A percentile compares a stretch with the other conserved stretches of the same genome.
phyloP scores from a whole-genome alignment of 2,329 filamentous ascomycete species.

The Neocatenulostroma microsporum region DNA sequence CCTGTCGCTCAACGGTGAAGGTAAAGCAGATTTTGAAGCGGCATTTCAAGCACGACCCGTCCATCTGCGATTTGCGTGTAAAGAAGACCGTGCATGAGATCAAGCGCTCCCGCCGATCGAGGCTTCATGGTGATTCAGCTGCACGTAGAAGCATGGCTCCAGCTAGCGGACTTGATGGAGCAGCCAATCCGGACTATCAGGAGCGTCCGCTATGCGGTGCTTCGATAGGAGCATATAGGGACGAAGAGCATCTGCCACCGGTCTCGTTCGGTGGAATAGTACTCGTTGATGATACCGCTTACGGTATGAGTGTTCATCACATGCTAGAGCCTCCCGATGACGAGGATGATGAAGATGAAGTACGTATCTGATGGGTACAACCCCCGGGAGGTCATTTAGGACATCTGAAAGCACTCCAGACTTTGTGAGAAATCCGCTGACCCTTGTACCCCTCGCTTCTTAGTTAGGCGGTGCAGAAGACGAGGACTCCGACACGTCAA shows the following conservation, averaged over 20 bases:
- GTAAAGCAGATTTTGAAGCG: slow-evolving; percentile 64
- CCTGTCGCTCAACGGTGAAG: slow-evolving; percentile 66
- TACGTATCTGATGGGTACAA: too few relatives aligned
- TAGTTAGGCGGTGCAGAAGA: slow-evolving; percentile 13
- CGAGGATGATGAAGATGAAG: slow-evolving; percentile 34
- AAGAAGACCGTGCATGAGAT: slow-evolving; percentile 48
- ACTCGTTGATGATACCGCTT: slow-evolving; percentile 72
- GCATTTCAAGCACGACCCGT: slow-evolving; percentile 60
- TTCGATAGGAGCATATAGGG: slow-evolving; percentile 85
- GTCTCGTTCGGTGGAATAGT: slow-evolving; percentile 87
- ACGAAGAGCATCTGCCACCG: slow-evolving; percentile 76
- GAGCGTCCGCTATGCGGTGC: slow-evolving; percentile 73
- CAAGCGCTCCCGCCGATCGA: slow-evolving; percentile 14
- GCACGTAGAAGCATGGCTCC: slow-evolving; percentile 23
- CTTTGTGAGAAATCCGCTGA: too few relatives aligned
- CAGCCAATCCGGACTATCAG: slow-evolving; percentile 69
- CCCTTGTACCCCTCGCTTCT: too few relatives aligned
- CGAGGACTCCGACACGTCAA: slow-evolving; percentile 25
- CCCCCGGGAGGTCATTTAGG: too few relatives aligned
- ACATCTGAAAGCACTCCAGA: too few relatives aligned
- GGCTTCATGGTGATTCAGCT: slow-evolving; percentile 7
- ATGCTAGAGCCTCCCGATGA: slow-evolving; percentile 68
- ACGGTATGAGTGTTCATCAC: slow-evolving; percentile 95
- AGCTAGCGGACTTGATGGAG: slow-evolving; percentile 22
- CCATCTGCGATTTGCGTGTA: slow-evolving; percentile 60